Conservation (phyloP, 768 basidiomycete species). For the Boletus huronensis region DNA sequence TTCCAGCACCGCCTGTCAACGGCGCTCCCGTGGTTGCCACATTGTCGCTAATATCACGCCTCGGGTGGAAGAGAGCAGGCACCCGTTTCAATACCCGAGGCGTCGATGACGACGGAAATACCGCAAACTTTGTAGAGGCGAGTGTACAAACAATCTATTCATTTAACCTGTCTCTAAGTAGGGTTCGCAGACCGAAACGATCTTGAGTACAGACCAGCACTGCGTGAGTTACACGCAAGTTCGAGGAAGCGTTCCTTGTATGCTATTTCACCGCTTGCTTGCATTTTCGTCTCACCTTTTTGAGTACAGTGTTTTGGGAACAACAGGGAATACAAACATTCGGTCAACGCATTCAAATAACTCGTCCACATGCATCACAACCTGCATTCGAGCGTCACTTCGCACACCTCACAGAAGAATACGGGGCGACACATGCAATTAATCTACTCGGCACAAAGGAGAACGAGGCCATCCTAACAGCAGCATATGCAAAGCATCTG, state of each 20-base stretch:
- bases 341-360: slow-evolving; percentile 91
- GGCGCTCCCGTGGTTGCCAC: slow-evolving; percentile 72
- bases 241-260: slow-evolving; percentile 92
- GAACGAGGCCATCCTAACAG: slow-evolving; percentile 81
- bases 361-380: slow-evolving; percentile 91
- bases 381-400: slow-evolving; percentile 97
- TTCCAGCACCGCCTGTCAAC: slow-evolving; percentile 71
- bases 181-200: slow-evolving; percentile 74
- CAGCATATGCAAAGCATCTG: slow-evolving; percentile 80
- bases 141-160: slow-evolving; percentile 18
- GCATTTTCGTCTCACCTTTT: slow-evolving; percentile 8
- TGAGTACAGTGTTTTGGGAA: slow-evolving; percentile 88
- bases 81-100: slow-evolving; percentile 97
- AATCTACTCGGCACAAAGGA: slow-evolving; percentile 92
- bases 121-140: slow-evolving; percentile 96
- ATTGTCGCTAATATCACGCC: slow-evolving; percentile 76
- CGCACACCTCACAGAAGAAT: slow-evolving; percentile 79
- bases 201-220: slow-evolving; percentile 82
- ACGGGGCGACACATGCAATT: slow-evolving; percentile 80
- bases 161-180: slow-evolving; percentile 6
- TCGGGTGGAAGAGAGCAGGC: slow-evolving; percentile 94
- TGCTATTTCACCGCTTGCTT: slow-evolving; percentile 29
- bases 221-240: slow-evolving; percentile 92
- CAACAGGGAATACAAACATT: slow-evolving; percentile 96
- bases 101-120: slow-evolving; percentile 92